phyloP scores from a whole-genome alignment of 495 filamentous ascomycete species.

The Xylaria acuta region DNA sequence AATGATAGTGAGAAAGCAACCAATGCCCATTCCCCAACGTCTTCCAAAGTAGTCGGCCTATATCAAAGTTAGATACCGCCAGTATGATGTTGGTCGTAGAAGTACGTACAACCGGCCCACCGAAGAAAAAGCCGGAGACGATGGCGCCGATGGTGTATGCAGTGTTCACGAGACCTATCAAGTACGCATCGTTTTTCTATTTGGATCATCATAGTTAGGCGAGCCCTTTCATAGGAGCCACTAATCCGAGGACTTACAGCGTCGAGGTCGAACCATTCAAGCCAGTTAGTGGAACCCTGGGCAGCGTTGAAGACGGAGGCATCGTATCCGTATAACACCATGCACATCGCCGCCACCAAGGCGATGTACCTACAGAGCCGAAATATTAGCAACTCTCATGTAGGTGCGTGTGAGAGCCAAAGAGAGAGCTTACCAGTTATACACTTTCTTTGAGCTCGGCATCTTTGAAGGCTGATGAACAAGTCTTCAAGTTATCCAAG shows the following conservation, averaged over 20 bases:
- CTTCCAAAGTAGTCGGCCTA: conserved; percentile 64
- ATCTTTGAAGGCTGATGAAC: conserved; percentile 30
- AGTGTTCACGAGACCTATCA: conserved; percentile 65
- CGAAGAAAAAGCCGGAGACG: conserved; percentile 66
- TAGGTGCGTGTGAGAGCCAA: neutral
- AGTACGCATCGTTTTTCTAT: conserved; percentile 44
- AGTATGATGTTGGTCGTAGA: neutral
- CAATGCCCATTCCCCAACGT: conserved; percentile 62
- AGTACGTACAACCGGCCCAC: conserved; percentile 52
- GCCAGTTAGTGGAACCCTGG: conserved; percentile 65
- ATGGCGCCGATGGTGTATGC: conserved; percentile 70
- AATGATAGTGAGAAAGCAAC: conserved; percentile 63
- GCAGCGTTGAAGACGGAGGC: conserved; percentile 70
- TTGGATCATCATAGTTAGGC: neutral
- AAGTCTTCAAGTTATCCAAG: neutral
- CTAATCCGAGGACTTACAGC: conserved; percentile 40
- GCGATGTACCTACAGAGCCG: conserved; percentile 62
- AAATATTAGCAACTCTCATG: neutral
- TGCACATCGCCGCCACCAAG: conserved; percentile 67
- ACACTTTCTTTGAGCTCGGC: conserved; percentile 41
- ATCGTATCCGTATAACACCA: conserved; percentile 73
- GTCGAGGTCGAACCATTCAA: conserved; percentile 61
- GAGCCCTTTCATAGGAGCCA: neutral
- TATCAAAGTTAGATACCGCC: conserved; percentile 7
- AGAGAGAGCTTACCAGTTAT: conserved; percentile 42